Conservation (phyloP, 768 basidiomycete genomes). For the Psilocybe cubensis region DNA sequence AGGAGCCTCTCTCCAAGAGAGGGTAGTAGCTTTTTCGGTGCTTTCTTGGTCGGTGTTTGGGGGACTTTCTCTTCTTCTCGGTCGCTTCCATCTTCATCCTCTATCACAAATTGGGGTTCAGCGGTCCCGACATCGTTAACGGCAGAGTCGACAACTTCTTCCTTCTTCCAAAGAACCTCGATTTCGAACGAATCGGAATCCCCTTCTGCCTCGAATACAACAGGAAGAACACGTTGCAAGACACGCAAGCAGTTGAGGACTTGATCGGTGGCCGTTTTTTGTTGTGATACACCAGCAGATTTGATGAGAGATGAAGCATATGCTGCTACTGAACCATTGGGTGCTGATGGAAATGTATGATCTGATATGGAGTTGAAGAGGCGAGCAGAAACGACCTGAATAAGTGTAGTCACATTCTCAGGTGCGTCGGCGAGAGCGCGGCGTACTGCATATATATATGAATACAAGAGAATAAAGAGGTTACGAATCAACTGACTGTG, state of each 20-base stretch:
- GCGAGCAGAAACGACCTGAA: slow-evolving; percentile 67
- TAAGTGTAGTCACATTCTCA: slow-evolving; percentile 84
- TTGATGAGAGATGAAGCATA: slow-evolving; percentile 77
- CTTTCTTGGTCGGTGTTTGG: slow-evolving; percentile 21
- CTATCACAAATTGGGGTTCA: slow-evolving; percentile 83
- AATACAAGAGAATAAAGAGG: slow-evolving; percentile 10
- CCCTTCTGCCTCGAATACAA: slow-evolving; percentile 82
- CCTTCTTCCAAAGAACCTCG: slow-evolving; percentile 82
- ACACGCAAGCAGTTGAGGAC: slow-evolving; percentile 92
- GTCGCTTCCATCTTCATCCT: slow-evolving; percentile 74
- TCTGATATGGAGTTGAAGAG: slow-evolving; percentile 78
- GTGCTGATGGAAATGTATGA: slow-evolving; percentile 75
- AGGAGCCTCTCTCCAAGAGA: slow-evolving; percentile 83
- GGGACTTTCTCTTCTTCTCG: slow-evolving; percentile 26
- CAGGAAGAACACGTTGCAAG: slow-evolving; percentile 85
- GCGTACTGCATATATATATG: slow-evolving; percentile 57
- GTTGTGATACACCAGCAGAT: slow-evolving; percentile 47
- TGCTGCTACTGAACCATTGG: slow-evolving; percentile 59
- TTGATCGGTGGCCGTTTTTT: slow-evolving; percentile 79
- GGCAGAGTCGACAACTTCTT: slow-evolving; percentile 48
- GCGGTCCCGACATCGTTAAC: slow-evolving; percentile 8
- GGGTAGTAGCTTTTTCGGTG: slow-evolving; percentile 56
- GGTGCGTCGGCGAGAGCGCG: slow-evolving; percentile 82
- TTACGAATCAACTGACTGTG: slow-evolving; percentile 61
- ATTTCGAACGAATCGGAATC: slow-evolving; percentile 76